Evolutionary conservation across 768 basidiomycete species (phyloP).

Genomic region (Amanita rubescens): DNA sequence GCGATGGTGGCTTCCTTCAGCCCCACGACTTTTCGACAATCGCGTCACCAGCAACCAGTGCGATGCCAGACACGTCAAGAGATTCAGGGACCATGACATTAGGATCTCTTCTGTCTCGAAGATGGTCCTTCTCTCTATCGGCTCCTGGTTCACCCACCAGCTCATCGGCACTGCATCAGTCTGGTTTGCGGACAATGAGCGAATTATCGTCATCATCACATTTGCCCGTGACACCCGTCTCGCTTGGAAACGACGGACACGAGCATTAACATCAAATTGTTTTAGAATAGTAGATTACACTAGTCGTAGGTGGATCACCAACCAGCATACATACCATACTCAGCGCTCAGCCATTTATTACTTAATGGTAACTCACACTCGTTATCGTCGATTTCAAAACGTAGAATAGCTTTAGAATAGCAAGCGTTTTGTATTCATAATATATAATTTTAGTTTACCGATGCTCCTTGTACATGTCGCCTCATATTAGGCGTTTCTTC

Average conservation of each 20-base stretch:
- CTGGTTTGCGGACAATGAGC: constrained; percentile 1
- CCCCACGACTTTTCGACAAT: constrained; percentile 39
- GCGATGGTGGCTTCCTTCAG: constrained; percentile 34
- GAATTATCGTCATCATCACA: constrained; percentile 1
- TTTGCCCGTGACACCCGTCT: neutral
- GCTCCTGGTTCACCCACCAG: constrained; percentile 20
- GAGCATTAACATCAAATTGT: neutral
- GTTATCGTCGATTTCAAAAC: neutral
- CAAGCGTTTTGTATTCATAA: neutral
- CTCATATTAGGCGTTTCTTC: neutral
- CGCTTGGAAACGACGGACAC: neutral
- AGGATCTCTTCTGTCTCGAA: constrained; percentile 29
- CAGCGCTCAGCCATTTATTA: neutral
- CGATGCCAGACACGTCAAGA: constrained; percentile 24
- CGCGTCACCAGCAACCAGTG: constrained; percentile 22
- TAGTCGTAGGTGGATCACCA: too few species aligned
- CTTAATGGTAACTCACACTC: too few species aligned
- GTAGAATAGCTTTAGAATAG: neutral
- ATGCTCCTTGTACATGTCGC: neutral
- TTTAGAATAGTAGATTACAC: neutral
- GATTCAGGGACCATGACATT: constrained; percentile 32
- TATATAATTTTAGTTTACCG: too few species aligned
- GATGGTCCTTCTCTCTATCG: constrained; percentile 30
- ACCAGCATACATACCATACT: neutral
- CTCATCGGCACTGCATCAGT: constrained; percentile 10